Base-by-base conservation (phyloP, 768 basidiomycete species). In the Suillus subalutaceus region DNA sequence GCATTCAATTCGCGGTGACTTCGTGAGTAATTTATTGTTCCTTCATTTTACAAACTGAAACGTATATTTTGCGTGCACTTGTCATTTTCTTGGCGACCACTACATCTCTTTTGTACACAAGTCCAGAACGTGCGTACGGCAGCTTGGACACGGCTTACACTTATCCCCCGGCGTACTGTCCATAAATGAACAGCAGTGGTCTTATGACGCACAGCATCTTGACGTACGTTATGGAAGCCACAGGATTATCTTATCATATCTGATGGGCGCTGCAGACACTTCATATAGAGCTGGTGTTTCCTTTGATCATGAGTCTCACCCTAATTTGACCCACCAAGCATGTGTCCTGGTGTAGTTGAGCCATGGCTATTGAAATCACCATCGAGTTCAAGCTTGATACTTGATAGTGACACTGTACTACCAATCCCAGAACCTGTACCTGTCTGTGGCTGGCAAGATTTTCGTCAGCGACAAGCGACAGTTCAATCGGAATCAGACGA, bases 281-380 rank as follows among this genome's bases (percentile, higher is more conserved):
- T 43, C 59, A 60, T 60, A 60, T 60, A 60, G 58, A 41, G 58
- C 38, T 30, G 16, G 55, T 2, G 18, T 26, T 30, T 16, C 58
- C 23, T 41, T 30, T 16, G 38, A 26, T 40, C 15, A 40, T 26
- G 38, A 56, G 9, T 40, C 16, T 23, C 38, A 26, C 37, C 40
- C 26, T 4, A 18, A 30, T 40, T 41, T 26, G 16, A 41, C 16
- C 26, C 40, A 40, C 23, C 38, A 59, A 59, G 38, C 8, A 59
- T 59, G 58, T 40, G 23, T 16, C 26, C 23, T 50, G 20, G 9
- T 44, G 48, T 50, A 23, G 23, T 23, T 26, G 15, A 15, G 15
- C 6, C 23, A 52, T 26, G 13, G 6, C 15, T 23, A 52, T 52
- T 6, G 50, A 52, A 23, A 7, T 52, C 50, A 12, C n/a, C 23